These are phyloP conservation scores for Stygiomarasmius scandens DNA, from an alignment of 1,284 basidiomycete genomes.

Conservation along the genomic window DNA sequence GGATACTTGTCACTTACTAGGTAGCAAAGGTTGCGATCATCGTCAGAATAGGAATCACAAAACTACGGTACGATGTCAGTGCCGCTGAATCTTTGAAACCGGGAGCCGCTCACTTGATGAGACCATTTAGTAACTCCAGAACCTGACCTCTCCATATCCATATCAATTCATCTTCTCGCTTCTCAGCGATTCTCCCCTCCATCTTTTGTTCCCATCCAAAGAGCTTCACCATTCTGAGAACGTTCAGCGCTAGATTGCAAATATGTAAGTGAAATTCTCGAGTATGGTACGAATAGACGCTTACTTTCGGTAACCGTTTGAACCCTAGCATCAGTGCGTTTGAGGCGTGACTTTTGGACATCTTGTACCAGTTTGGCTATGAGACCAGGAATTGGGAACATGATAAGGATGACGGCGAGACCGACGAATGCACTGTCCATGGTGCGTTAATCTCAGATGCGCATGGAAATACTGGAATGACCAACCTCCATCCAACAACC, in stretches of 20 bases:
- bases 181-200: slow-evolving; percentile 48
- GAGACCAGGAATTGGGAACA: slow-evolving; percentile 57
- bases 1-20: slow-evolving; percentile 39
- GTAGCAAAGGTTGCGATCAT: slow-evolving; percentile 71
- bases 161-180: slow-evolving; percentile 57
- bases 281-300: too few species aligned
- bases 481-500: slow-evolving; percentile 44
- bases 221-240: slow-evolving; percentile 68
- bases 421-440: slow-evolving; percentile 51
- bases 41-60: slow-evolving; percentile 62
- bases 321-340: slow-evolving; percentile 49
- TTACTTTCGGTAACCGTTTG: slow-evolving; percentile 55
- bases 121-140: slow-evolving; percentile 42
- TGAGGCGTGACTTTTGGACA: slow-evolving; percentile 30
- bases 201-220: slow-evolving; percentile 70
- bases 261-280: too few species aligned
- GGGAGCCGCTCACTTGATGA: slow-evolving; percentile 44
- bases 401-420: slow-evolving; percentile 49
- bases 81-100: not conserved
- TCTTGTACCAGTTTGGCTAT: slow-evolving; percentile 39
- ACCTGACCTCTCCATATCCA: slow-evolving; percentile 47
- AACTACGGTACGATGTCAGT: slow-evolving; percentile 36
- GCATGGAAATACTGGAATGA: not conserved
- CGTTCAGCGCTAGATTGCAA: slow-evolving; percentile 39
- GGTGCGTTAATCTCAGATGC: too few species aligned